Base-by-base conservation (phyloP, 805 yeast species). In the Candida pseudoglaebosa region DNA sequence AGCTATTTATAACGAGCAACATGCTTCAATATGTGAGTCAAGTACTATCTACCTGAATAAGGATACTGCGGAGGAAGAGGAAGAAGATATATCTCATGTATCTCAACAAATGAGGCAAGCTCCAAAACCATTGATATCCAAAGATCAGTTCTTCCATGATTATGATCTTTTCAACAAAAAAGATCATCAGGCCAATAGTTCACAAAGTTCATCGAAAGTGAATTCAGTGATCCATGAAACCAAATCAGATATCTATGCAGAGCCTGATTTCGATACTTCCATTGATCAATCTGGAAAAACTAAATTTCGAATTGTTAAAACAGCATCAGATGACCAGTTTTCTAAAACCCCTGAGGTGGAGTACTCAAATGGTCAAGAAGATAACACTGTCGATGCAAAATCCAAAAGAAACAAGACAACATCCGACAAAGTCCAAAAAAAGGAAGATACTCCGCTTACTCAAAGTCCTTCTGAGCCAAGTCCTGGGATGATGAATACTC, bases 31-130 rank as follows among this genome's bases (percentile, higher is more conserved):
- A 10, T 58, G 57, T 44, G 50, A 62, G 40, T 47, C 50, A 5
- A 37, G 53, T 6, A 50, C 51, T 9, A 32, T 32, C 19, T 18
- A 20, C 10, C 35, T 32, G 28, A 19, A 14, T 14, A 37, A 38
- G 16, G 41, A 28, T 14, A 26, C 33, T 32, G 26, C 12, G 8
- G 29, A 26, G 6, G 15, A 26, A 5, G 39, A 32, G n/a, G 21
- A 38, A 5, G 37, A 37, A 22, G 22, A 22, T n/a, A 28, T 66
- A 32, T 70, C 71, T 8, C 69, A 65, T 24, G 50, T 65, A 26
- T 77, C 76, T 17, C 56, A 59, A 8, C 67, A 63, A 35, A 47
- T 65, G 29, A 44, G 50, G 42, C 52, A 47, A 24, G 44, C 46
- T n/a, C 69, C 68, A 7, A 48, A 47, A 10, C 65, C 61, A 5